Evolutionary conservation across 2,329 filamentous ascomycete genomes (phyloP), one percentile per base, ranked within the genome.

Genomic region (Didymella keratinophila): DNA sequence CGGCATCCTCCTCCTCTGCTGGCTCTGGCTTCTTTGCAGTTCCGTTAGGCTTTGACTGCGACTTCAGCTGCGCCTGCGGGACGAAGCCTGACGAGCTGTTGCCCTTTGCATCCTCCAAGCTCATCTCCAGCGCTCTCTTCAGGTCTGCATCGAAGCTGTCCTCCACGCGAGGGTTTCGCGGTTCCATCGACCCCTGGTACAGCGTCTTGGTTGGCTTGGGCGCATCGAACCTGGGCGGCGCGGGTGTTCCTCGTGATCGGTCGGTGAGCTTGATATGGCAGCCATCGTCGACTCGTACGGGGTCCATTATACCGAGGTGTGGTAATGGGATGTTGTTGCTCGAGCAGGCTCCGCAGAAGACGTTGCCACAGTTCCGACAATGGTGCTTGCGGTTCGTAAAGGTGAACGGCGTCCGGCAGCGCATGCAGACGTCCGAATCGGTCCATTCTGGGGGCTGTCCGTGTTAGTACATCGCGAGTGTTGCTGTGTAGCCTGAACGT

Each of bases 351-450:
- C 94, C 92, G 74, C 97, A 96, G 76, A 99, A 99, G 71, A 96
- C 95, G 78, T 95, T 97, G 50, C 95, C 95, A 72, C 95, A 99
- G 77, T 99, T 99, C 65, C 95, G 89, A 73, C 95, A 99, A 77
- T 99, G 95, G 75, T 99, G 95, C 76, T 98, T 99, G 71, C 95
- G 89, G 77, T 99, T 99, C 55, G 94, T 99, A 73, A 99, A 97
- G 46, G 92, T 97, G 71, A 99, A 99, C 18, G 92, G 80, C 12
- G 94, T 97, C 67, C 95, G 88, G 77, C 95, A 99, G 74, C 95
- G 90, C 93, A 99, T 97, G 77, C 95, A 99, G 30, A 99, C 94
- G 71, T 99, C 95, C 11, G 94, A 97, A 78, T 99, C 95, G 49
- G 89, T 88, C 95, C 95, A 99, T 79, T 99, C 95, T 0, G 95